Conservation (phyloP, 495 filamentous ascomycete species). For the Penicillium coffeae region DNA sequence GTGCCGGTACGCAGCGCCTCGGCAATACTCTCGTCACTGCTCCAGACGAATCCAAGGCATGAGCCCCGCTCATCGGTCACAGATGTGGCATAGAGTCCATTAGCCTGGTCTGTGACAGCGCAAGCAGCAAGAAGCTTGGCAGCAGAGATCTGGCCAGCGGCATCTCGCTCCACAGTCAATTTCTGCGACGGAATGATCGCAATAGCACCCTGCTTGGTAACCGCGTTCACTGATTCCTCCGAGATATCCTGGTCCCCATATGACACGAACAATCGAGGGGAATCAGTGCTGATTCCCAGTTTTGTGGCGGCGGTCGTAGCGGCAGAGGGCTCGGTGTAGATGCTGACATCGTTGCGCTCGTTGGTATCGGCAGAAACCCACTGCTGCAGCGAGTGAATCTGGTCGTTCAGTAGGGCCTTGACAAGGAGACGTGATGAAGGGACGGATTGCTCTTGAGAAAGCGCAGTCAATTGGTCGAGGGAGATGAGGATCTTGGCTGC, state of each 20-base stretch:
- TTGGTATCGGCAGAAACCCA: slow-evolving; percentile 37
- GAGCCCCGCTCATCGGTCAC: slow-evolving; percentile 86
- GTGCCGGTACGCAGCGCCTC: slow-evolving; percentile 83
- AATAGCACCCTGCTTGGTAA: slow-evolving; percentile 59
- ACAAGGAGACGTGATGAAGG: slow-evolving; percentile 56
- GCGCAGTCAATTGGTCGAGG: slow-evolving; percentile 56
- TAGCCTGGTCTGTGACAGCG: slow-evolving; percentile 75
- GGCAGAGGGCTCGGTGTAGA: slow-evolving; percentile 46
- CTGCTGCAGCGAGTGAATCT: slow-evolving; percentile 33
- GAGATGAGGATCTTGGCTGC: slow-evolving; percentile 83
- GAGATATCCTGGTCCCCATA: slow-evolving; percentile 31
- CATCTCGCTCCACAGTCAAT: slow-evolving; percentile 62
- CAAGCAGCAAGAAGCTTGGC: slow-evolving; percentile 63
- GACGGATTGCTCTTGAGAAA: slow-evolving; percentile 51
- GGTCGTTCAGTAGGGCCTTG: slow-evolving; percentile 34
- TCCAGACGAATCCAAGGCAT: slow-evolving; percentile 88
- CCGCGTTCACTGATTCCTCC: slow-evolving; percentile 45
- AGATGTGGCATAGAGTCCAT: slow-evolving; percentile 79
- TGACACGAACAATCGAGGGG: slow-evolving; percentile 35
- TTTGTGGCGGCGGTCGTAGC: slow-evolving; percentile 47
- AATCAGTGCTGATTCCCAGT: slow-evolving; percentile 34
- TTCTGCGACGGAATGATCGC: slow-evolving; percentile 70
- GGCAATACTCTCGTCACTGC: slow-evolving; percentile 80
- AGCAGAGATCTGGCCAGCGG: slow-evolving; percentile 58
- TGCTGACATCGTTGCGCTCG: slow-evolving; percentile 51